These are phyloP conservation scores for Globisporangium paroecandrum DNA, from an alignment of 352 stramenopile species.

Conservation along the genomic window DNA sequence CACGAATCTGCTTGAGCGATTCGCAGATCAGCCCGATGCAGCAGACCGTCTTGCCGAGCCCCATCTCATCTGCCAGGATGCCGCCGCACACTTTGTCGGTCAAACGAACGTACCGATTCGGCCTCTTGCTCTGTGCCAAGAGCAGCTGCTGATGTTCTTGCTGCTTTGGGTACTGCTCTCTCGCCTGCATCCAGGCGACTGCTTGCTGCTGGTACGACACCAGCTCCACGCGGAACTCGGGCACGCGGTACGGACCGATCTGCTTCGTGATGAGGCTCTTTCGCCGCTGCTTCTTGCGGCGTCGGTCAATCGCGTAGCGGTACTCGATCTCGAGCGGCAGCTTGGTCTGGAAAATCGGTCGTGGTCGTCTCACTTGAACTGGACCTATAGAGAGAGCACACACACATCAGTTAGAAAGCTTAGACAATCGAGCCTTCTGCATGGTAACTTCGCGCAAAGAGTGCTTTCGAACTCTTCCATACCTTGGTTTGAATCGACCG, in stretches of 20 bases:
- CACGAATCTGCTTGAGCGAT: slow-evolving; percentile 45
- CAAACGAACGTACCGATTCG: slow-evolving; percentile 25
- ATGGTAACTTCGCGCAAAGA: neutral
- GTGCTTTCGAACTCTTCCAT: neutral
- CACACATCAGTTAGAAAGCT: neutral
- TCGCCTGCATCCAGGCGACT: slow-evolving; percentile 86
- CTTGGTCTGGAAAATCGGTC: slow-evolving; percentile 45
- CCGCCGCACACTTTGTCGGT: slow-evolving; percentile 58
- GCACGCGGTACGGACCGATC: slow-evolving; percentile 38
- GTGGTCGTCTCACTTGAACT: neutral
- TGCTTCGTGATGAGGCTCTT: slow-evolving; percentile 33
- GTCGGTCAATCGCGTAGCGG: slow-evolving; percentile 48
- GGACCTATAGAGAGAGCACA: neutral
- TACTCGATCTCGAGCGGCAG: slow-evolving; percentile 61
- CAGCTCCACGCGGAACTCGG: slow-evolving; percentile 59
- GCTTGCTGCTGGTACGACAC: slow-evolving; percentile 82
- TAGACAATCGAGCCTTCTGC: neutral
- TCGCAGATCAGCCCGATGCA: slow-evolving; percentile 78
- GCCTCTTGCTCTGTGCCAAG: slow-evolving; percentile 15
- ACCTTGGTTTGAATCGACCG: slow-evolving; percentile 11
- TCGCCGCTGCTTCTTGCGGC: slow-evolving; percentile 26
- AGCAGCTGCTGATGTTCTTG: slow-evolving; percentile 1
- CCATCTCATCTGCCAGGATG: slow-evolving; percentile 88
- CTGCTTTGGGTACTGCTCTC: slow-evolving; percentile 29
- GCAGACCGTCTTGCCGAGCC: slow-evolving; percentile 88